These are phyloP conservation scores for Linum usitatissimum DNA, from an alignment of 345 rosid species.

Conservation along the genomic window DNA sequence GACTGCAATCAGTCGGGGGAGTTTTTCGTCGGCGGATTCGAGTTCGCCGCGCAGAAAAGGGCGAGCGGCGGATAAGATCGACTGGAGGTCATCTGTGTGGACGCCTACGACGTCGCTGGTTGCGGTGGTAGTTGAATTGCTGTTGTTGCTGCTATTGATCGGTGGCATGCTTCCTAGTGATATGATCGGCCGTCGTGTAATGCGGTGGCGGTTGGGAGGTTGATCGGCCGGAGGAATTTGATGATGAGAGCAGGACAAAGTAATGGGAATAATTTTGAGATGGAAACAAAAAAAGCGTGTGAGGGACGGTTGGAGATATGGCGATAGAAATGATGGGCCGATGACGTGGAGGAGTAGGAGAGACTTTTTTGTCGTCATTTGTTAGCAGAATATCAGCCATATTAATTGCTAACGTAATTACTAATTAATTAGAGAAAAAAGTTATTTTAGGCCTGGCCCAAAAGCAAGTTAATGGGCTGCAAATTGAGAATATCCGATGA, in stretches of 20 bases:
- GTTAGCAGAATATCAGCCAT: no score
- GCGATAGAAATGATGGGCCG: background rate
- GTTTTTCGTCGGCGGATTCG: slow-evolving; percentile 41
- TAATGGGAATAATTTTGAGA: background rate
- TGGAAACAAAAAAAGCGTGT: background rate
- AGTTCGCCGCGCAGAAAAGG: slow-evolving; percentile 94
- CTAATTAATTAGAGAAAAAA: no score
- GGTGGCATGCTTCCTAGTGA: background rate
- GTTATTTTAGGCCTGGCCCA: no score
- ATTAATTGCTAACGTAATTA: no score
- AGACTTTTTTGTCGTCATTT: no score
- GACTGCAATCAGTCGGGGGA: slow-evolving; percentile 55
- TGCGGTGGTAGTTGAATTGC: background rate
- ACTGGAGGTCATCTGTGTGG: slow-evolving; percentile 4
- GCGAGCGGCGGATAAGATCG: slow-evolving; percentile 46
- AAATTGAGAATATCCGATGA: no score
- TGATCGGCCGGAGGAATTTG: background rate
- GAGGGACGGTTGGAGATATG: background rate
- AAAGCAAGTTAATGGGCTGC: no score
- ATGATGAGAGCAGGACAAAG: background rate
- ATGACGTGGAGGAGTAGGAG: background rate
- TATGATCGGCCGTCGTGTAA: no score
- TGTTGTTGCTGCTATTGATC: background rate
- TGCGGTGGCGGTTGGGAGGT: no score
- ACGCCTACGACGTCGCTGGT: background rate